Percentiles rank a stretch among this genome's conserved stretches.
Conservation (phyloP, 2,329 filamentous ascomycete genomes). For the Fusarium paranaense region DNA sequence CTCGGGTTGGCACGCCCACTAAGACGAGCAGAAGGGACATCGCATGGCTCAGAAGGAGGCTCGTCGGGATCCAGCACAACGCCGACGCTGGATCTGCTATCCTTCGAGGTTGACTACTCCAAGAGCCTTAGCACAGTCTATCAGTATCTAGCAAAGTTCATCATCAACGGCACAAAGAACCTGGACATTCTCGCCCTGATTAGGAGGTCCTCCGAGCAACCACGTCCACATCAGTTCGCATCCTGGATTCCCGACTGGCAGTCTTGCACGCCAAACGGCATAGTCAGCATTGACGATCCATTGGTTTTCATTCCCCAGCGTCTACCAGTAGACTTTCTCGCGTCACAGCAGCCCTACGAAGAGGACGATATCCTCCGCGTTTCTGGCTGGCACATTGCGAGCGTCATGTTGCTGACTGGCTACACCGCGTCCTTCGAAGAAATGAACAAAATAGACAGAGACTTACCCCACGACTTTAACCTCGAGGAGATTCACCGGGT, state of each 20-base stretch:
- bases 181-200: background rate
- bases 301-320: background rate
- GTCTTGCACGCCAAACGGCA: background rate
- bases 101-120: background rate
- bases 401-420: background rate
- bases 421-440: background rate
- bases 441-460: background rate
- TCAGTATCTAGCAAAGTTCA: background rate
- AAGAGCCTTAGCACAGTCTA: background rate
- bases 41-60: too few relatives aligned
- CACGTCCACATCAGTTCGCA: background rate
- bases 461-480: background rate
- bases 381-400: background rate
- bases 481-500: background rate
- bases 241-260: background rate
- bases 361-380: background rate
- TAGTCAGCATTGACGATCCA: background rate
- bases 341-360: background rate
- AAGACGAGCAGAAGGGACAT: background rate
- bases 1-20: background rate
- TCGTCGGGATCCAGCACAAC: background rate
- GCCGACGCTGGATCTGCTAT: background rate
- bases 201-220: background rate
- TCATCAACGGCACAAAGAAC: background rate
- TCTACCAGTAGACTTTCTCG: background rate